A percentile compares a stretch with the other conserved stretches of the same genome.
phyloP scores from a whole-genome alignment of 2,329 filamentous ascomycete species.

The Ophiostoma sp. region DNA sequence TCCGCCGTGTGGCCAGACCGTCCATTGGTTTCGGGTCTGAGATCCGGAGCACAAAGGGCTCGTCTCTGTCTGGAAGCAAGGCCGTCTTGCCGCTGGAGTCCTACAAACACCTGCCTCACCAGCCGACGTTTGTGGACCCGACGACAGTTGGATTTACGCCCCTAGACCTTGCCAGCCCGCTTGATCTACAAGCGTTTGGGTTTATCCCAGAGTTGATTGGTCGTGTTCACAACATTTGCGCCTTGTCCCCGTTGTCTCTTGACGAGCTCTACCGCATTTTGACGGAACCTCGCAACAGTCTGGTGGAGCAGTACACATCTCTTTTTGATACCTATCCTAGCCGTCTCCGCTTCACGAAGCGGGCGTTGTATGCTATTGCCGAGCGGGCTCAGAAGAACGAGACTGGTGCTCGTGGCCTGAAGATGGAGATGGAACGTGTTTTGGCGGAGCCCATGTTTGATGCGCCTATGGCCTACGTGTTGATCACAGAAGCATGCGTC shows the following conservation, averaged over 20 bases:
- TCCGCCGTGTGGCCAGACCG: constrained; percentile 80
- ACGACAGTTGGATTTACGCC: constrained; percentile 49
- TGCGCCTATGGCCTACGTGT: constrained; percentile 71
- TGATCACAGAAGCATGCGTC: constrained; percentile 71
- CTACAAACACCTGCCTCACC: constrained; percentile 59
- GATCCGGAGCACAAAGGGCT: constrained; percentile 59
- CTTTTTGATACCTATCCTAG: constrained; percentile 80
- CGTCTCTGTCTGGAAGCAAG: constrained; percentile 49
- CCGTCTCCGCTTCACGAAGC: constrained; percentile 78
- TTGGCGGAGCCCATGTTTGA: constrained; percentile 81
- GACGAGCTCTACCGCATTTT: constrained; percentile 78
- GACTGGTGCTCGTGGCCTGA: constrained; percentile 77
- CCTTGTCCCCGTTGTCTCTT: constrained; percentile 72
- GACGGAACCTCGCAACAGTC: constrained; percentile 85
- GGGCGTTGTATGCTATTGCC: constrained; percentile 79
- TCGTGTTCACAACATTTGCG: constrained; percentile 87
- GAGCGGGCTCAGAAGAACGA: constrained; percentile 58
- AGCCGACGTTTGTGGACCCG: constrained; percentile 41
- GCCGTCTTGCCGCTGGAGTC: constrained; percentile 65
- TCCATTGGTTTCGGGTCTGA: constrained; percentile 91
- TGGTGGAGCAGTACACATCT: constrained; percentile 84
- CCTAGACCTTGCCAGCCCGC: constrained; percentile 71
- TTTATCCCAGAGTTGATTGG: constrained; percentile 96
- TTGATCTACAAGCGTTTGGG: constrained; percentile 79
- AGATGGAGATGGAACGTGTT: constrained; percentile 78